phyloP scores from a whole-genome alignment of 2,329 filamentous ascomycete species.

The Cadophora gregata region DNA sequence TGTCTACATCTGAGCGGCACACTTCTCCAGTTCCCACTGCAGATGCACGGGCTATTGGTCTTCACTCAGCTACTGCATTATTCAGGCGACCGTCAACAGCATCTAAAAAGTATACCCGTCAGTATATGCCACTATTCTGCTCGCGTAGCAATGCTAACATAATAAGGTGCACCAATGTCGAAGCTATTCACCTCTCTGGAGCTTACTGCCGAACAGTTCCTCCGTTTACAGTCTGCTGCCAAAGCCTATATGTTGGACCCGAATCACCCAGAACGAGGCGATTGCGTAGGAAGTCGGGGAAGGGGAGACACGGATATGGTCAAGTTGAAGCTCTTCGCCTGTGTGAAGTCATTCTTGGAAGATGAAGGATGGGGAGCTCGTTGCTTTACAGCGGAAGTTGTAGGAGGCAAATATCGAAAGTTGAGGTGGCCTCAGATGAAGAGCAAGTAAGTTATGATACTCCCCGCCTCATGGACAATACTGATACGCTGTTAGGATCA shows the following conservation, averaged over 20 bases:
- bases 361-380: slow-evolving; percentile 43
- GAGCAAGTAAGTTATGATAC: slow-evolving; percentile 38
- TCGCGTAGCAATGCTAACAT: slow-evolving; percentile 16
- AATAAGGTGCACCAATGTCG: slow-evolving; percentile 41
- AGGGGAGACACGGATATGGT: slow-evolving; percentile 38
- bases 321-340: slow-evolving; percentile 41
- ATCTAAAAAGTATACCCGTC: slow-evolving; percentile 43
- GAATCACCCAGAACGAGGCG: slow-evolving; percentile 40
- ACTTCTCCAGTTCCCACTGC: slow-evolving; percentile 26
- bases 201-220: slow-evolving; percentile 39
- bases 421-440: slow-evolving; percentile 42
- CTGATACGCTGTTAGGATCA: slow-evolving; percentile 37
- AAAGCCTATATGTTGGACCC: slow-evolving; percentile 44
- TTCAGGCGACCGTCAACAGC: slow-evolving; percentile 40
- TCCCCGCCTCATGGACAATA: slow-evolving; percentile 6
- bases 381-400: slow-evolving; percentile 35
- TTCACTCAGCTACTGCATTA: slow-evolving; percentile 41
- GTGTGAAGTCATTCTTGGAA: slow-evolving; percentile 40
- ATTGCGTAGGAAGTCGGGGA: slow-evolving; percentile 38
- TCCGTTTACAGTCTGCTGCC: slow-evolving; percentile 42
- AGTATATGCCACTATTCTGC: slow-evolving; percentile 11
- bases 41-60: slow-evolving; percentile 39
- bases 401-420: slow-evolving; percentile 30
- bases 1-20: slow-evolving; percentile 16
- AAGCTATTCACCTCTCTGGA: slow-evolving; percentile 41